phyloP scores from a whole-genome alignment of 768 basidiomycete genomes.

The Lanmaoa pseudosensibilis region DNA sequence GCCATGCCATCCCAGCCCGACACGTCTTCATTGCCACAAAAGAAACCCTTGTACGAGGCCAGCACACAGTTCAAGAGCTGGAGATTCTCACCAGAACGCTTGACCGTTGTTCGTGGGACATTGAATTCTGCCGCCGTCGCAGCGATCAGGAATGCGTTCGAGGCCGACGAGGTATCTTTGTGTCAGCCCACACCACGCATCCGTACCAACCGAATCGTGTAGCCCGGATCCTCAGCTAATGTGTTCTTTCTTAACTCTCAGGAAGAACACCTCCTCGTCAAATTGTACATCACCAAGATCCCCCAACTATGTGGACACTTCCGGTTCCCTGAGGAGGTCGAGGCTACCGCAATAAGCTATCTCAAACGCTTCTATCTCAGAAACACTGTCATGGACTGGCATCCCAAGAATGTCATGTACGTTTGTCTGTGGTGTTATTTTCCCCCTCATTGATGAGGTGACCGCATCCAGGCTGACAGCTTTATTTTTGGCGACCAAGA shows the following conservation, averaged over 20 bases:
- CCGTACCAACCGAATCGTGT: conserved; percentile 11
- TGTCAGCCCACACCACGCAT: not conserved
- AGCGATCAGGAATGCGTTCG: conserved; percentile 74
- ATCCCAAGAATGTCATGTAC: conserved; percentile 97
- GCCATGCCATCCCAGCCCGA: not conserved
- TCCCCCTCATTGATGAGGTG: not conserved
- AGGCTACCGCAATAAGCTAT: conserved; percentile 89
- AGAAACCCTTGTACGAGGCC: conserved; percentile 61
- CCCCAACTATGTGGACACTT: conserved; percentile 81
- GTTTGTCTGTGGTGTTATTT: conserved; percentile 25
- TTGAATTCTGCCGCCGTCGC: conserved; percentile 77
- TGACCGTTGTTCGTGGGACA: conserved; percentile 57
- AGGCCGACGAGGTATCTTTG: conserved; percentile 68
- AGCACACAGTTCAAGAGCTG: conserved; percentile 86
- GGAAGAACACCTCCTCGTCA: conserved; percentile 88
- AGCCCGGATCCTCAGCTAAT: conserved; percentile 73
- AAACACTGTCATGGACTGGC: conserved; percentile 99
- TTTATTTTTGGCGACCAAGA: conserved; percentile 94
- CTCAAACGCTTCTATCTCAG: conserved; percentile 96
- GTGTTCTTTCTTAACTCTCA: conserved; percentile 70
- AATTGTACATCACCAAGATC: conserved; percentile 86
- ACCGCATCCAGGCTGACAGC: conserved; percentile 75
- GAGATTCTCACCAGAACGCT: conserved; percentile 75
- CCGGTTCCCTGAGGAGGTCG: conserved; percentile 87
- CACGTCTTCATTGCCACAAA: conserved; percentile 1